Evolutionary conservation across 257 asterid species (phyloP).

Genomic region (Solanum chmielewskii): DNA sequence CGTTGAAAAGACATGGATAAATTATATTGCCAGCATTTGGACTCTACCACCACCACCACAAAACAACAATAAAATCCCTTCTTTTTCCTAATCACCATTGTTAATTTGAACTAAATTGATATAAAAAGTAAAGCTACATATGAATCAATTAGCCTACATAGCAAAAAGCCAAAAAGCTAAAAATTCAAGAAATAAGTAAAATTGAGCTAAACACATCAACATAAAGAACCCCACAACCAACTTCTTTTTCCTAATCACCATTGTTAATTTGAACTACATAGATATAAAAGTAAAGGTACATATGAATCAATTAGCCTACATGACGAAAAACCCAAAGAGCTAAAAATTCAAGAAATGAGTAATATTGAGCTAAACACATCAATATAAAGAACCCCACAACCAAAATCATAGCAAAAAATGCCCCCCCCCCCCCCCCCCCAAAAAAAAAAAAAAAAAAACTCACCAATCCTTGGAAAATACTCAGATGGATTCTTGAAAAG

Average conservation of each 20-base stretch:
- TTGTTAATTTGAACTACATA: not conserved
- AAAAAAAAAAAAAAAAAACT: not conserved
- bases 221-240: not conserved
- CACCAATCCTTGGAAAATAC: constrained; percentile 43
- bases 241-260: not conserved
- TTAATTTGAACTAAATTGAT: not conserved
- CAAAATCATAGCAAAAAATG: not conserved
- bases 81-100: not conserved
- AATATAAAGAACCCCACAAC: not conserved
- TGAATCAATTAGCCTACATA: not conserved
- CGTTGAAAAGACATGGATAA: not conserved
- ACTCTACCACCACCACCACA: not conserved
- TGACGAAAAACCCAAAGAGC: not conserved
- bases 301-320: not conserved
- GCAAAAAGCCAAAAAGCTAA: not conserved
- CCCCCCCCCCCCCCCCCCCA: fast-evolving
- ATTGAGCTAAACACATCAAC: not conserved
- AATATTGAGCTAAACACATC: not conserved
- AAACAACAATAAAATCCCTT: not conserved
- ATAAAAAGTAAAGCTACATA: not conserved
- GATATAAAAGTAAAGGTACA: not conserved
- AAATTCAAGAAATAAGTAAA: not conserved
- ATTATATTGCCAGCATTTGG: not conserved
- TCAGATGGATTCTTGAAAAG: constrained; percentile 49
- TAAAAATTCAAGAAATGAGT: not conserved